A percentile compares a stretch with the other conserved stretches of the same genome.
Evolutionary conservation across 345 rosid species (phyloP).

Genomic region (Pugionium cornutum): DNA sequence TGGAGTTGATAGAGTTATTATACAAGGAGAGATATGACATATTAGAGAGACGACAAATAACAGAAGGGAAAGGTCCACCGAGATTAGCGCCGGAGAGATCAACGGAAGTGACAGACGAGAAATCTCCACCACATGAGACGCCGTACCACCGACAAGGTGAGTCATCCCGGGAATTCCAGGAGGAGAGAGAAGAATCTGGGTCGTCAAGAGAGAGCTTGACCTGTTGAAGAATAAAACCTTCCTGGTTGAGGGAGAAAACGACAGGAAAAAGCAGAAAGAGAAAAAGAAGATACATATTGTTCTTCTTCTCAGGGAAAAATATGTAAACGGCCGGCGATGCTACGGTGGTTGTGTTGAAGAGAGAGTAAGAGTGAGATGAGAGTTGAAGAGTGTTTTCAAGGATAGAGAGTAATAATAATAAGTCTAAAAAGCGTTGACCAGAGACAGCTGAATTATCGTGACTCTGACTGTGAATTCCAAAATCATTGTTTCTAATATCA

Average conservation of each 20-base stretch:
- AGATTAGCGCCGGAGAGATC: conserved; percentile 62
- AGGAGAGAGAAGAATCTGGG: conserved; percentile 57
- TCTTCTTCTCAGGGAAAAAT: background rate
- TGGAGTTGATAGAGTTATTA: conserved; percentile 65
- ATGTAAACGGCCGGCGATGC: conserved; percentile 16
- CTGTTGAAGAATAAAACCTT: conserved; percentile 61
- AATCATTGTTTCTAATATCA: conserved; percentile 28
- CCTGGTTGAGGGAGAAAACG: conserved; percentile 55
- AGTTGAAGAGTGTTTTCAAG: background rate
- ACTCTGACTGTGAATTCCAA: conserved; percentile 28
- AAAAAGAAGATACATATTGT: conserved; percentile 32
- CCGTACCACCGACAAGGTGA: conserved; percentile 68
- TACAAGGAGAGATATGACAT: conserved; percentile 54
- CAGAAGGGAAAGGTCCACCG: conserved; percentile 73
- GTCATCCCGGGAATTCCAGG: conserved; percentile 55
- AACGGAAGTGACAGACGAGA: conserved; percentile 59
- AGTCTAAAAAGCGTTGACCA: conserved; percentile 36
- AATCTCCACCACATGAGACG: conserved; percentile 47
- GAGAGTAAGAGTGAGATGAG: conserved; percentile 6
- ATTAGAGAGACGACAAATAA: conserved; percentile 63
- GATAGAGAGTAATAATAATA: conserved; percentile 16
- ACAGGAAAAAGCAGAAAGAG: conserved; percentile 38
- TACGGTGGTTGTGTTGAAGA: conserved; percentile 19
- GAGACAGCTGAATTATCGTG: conserved; percentile 29
- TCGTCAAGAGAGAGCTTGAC: conserved; percentile 53